These are phyloP conservation scores for Oryza officinalis DNA, from an alignment of 176 grass and related monocot genomes.

Conservation along the genomic window DNA sequence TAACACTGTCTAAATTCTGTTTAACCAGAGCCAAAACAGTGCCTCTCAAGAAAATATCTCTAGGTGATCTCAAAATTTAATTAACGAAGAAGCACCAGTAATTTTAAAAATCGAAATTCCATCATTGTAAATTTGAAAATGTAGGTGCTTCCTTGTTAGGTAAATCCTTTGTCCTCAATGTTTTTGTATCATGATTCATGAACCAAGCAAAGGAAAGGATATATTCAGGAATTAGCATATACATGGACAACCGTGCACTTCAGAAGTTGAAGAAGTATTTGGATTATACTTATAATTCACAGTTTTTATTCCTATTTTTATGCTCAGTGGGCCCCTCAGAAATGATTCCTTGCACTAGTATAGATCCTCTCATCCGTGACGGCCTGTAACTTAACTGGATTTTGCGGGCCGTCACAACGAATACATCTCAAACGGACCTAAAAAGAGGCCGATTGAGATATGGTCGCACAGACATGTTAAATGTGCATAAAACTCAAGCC, in stretches of 20 bases:
- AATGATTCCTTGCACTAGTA: slow-evolving; percentile 47
- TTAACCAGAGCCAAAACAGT: no score
- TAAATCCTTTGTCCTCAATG: neutral
- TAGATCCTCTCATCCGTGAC: no score
- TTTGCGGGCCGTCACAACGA: no score
- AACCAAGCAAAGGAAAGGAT: neutral
- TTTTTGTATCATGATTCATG: neutral
- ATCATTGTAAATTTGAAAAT: neutral
- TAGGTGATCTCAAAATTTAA: neutral
- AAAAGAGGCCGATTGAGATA: no score
- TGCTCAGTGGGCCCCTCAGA: slow-evolving; percentile 13
- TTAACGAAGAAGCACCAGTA: no score
- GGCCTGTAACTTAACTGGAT: no score
- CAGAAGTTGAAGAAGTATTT: neutral
- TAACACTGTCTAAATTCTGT: no score
- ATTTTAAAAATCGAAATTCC: no score
- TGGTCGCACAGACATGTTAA: no score
- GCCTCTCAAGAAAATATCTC: neutral
- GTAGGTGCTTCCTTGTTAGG: neutral
- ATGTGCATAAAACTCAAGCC: no score
- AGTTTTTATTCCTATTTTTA: slow-evolving; percentile 33
- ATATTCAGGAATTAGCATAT: neutral
- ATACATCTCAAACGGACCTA: no score
- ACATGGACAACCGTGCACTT: neutral
- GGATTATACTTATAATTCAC: slow-evolving; percentile 8